phyloP scores from a whole-genome alignment of 768 basidiomycete species.

The Pseudohyphozyma bogoriensis region DNA sequence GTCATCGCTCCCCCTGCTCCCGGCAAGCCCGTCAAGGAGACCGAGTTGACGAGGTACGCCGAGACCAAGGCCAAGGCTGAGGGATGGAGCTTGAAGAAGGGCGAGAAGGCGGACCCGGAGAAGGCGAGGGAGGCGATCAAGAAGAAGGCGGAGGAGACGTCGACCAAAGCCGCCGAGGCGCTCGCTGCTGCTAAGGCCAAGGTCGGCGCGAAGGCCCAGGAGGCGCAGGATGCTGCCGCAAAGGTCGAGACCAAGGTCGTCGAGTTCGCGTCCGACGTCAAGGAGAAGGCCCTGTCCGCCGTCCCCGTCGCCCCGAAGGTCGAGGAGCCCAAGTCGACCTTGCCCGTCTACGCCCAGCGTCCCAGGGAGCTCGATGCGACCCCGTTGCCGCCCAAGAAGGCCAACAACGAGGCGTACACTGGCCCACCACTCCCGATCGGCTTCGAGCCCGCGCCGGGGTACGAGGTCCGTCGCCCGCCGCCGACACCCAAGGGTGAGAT shows the following conservation, averaged over 20 bases:
- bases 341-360: conserved; percentile 34
- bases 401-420: conserved; percentile 47
- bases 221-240: conserved; percentile 38
- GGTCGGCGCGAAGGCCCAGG: conserved; percentile 39
- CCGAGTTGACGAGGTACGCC: conserved; percentile 35
- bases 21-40: conserved; percentile 29
- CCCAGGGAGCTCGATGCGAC: conserved; percentile 36
- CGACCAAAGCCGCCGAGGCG: conserved; percentile 33
- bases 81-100: conserved; percentile 29
- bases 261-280: conserved; percentile 39
- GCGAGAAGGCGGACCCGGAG: conserved; percentile 19
- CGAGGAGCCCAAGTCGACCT: conserved; percentile 11
- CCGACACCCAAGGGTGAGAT: conserved; percentile 35
- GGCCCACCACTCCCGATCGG: conserved; percentile 71
- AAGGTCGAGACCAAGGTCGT: conserved; percentile 44
- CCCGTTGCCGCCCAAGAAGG: conserved; percentile 34
- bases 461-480: conserved; percentile 52
- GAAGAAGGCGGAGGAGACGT: conserved; percentile 19
- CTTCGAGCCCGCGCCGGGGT: conserved; percentile 88
- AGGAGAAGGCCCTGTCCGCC: conserved; percentile 20
- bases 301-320: conserved; percentile 4
- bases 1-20: not conserved
- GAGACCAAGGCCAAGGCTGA: conserved; percentile 31
- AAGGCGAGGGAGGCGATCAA: conserved; percentile 22
- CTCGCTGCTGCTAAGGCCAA: conserved; percentile 30